phyloP scores from a whole-genome alignment of 2,329 filamentous ascomycete species.

The Cylindrodendrum hubeiense region DNA sequence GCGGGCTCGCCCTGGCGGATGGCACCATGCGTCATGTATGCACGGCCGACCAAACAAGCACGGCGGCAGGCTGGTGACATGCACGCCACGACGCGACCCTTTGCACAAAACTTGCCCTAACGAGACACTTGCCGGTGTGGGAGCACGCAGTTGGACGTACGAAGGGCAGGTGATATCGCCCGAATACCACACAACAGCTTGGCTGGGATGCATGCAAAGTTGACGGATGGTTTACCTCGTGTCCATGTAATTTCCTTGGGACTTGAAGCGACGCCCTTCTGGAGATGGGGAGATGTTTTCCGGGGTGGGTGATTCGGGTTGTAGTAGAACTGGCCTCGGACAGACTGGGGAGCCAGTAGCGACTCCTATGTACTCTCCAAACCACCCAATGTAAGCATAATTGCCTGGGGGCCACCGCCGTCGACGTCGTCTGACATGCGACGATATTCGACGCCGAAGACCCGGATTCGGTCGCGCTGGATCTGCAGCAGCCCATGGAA shows the following conservation, averaged over 20 bases:
- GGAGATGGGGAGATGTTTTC: background rate
- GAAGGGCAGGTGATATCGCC: conserved; percentile 11
- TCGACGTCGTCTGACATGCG: background rate
- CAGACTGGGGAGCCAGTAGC: background rate
- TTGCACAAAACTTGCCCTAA: conserved; percentile 15
- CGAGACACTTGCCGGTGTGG: conserved; percentile 19
- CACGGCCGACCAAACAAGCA: conserved; percentile 28
- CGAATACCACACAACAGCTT: conserved; percentile 11
- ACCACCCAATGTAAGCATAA: background rate
- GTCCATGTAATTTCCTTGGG: conserved; percentile 6
- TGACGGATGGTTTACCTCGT: conserved; percentile 4
- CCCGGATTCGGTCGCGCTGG: background rate
- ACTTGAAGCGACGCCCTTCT: background rate
- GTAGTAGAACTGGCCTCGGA: background rate
- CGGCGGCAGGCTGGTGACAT: conserved; percentile 27
- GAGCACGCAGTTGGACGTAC: conserved; percentile 12
- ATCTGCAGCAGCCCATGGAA: background rate
- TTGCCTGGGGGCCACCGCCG: background rate
- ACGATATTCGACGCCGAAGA: background rate
- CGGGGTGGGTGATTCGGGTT: background rate
- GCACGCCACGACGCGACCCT: conserved; percentile 29
- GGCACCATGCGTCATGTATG: conserved; percentile 39
- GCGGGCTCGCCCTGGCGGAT: conserved; percentile 26
- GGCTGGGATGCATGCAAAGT: background rate
- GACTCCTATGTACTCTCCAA: background rate